Base-by-base conservation (phyloP, 768 basidiomycete species). In the Lactarius akahatsu region DNA sequence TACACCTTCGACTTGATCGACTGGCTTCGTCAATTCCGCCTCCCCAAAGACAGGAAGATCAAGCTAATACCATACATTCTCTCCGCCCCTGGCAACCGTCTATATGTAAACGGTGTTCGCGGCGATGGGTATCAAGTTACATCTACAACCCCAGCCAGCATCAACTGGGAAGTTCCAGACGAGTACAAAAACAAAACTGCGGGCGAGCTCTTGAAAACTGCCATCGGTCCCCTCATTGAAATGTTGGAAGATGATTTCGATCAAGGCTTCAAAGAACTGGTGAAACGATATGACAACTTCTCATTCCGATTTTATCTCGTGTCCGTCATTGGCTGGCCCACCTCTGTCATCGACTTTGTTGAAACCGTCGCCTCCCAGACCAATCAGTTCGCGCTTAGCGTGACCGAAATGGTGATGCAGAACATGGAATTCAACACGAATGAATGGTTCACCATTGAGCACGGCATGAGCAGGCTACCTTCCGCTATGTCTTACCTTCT, bases 371-470 rank as follows among this genome's bases (percentile, higher is more conserved):
- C 57, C 3, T 72, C 72, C 18, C 72, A 72, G 30, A 72, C 72
- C 20, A 72, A 72, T 47, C 72, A 72, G 40, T 72, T 72, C 68
- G 52, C 64, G 9, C 72, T 73, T 36, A 72, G 72, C 65, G 69
- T 71, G 15, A 54, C 70, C 4, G 72, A 72, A 63, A 67, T 72
- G 61, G 61, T 72, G 7, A 72, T 72, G 72, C 71, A 72, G 38
- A 57, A 63, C 61, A 65, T 73, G 36, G 72, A 72, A 63, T 72
- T 72, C 55, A 62, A 62, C 43, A 73, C 70, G 11, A 57, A 69
- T 43, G 55, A 65, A 4, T 72, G 72, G 71, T 63, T 52, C 36
- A 72, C 71, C 16, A 62, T 72, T 28, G 62, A 55, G 3, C 47
- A 66, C 26, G 72, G 72, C 26, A 72, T 72, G 72, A 69, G 65